Conservation (phyloP, 2,329 filamentous ascomycete species). For the Penicillium brasilianum region DNA sequence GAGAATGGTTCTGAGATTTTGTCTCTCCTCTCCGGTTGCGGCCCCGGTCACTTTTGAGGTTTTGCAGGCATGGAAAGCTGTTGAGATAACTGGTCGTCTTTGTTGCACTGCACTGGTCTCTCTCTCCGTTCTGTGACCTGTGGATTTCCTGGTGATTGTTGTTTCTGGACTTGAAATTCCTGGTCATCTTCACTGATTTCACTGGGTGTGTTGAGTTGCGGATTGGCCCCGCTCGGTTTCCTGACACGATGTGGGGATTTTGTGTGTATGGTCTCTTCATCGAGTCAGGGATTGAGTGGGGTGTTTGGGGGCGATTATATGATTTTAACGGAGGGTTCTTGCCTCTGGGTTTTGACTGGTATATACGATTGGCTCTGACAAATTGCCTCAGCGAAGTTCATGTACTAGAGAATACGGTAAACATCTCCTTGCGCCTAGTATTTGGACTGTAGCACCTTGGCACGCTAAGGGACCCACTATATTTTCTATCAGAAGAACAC, state of each 20-base stretch:
- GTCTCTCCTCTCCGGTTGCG: background rate
- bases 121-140: slow-evolving; percentile 14
- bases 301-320: slow-evolving; percentile 3
- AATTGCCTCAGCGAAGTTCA: no score
- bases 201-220: slow-evolving; percentile 29
- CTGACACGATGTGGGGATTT: slow-evolving; percentile 7
- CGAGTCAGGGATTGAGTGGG: background rate
- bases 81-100: slow-evolving; percentile 41
- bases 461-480: no score
- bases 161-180: slow-evolving; percentile 11
- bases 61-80: background rate
- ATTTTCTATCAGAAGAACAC: no score
- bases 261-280: slow-evolving; percentile 7
- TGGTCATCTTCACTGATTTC: slow-evolving; percentile 41
- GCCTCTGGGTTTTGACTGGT: background rate
- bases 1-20: background rate
- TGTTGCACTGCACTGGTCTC: slow-evolving; percentile 40
- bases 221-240: slow-evolving; percentile 2
- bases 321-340: background rate
- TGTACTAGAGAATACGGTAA: no score
- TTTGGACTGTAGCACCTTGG: no score
- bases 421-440: no score
- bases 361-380: no score
- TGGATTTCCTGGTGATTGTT: slow-evolving; percentile 13
- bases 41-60: slow-evolving; percentile 1